phyloP scores from a whole-genome alignment of 1,139 yeast genomes.

The Suhomyces panamericanus region DNA sequence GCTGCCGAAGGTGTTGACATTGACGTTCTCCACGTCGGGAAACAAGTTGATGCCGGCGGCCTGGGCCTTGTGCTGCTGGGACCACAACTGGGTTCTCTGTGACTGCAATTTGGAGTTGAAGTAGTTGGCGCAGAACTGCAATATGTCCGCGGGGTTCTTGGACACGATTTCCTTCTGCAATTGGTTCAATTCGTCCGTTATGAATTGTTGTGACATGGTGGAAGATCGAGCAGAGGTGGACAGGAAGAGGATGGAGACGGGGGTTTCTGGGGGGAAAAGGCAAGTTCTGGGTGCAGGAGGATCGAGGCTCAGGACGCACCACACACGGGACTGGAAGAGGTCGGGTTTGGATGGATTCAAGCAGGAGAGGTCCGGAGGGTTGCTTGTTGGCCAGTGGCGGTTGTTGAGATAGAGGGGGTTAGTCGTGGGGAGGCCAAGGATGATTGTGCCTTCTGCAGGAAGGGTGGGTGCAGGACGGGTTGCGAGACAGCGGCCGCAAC shows the following conservation, averaged over 20 bases:
- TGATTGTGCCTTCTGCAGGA: neutral
- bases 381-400: slow-evolving; percentile 8
- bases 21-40: slow-evolving; percentile 32
- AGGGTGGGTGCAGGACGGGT: neutral
- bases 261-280: neutral
- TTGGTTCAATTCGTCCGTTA: slow-evolving; percentile 53
- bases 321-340: neutral
- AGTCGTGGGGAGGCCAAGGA: slow-evolving; percentile 10
- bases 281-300: neutral
- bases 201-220: slow-evolving; percentile 18
- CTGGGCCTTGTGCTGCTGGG: slow-evolving; percentile 50
- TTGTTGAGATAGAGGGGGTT: slow-evolving; percentile 13
- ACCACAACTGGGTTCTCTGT: slow-evolving; percentile 58
- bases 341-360: neutral
- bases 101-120: slow-evolving; percentile 62
- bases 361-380: neutral
- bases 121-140: slow-evolving; percentile 75
- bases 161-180: slow-evolving; percentile 62
- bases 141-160: slow-evolving; percentile 64
- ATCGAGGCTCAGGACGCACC: neutral
- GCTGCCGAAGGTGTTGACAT: slow-evolving; percentile 24
- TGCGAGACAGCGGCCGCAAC: neutral
- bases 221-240: neutral
- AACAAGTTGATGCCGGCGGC: slow-evolving; percentile 56
- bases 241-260: neutral